phyloP scores from a whole-genome alignment of 352 stramenopile species.

The Phytophthora litchii region DNA sequence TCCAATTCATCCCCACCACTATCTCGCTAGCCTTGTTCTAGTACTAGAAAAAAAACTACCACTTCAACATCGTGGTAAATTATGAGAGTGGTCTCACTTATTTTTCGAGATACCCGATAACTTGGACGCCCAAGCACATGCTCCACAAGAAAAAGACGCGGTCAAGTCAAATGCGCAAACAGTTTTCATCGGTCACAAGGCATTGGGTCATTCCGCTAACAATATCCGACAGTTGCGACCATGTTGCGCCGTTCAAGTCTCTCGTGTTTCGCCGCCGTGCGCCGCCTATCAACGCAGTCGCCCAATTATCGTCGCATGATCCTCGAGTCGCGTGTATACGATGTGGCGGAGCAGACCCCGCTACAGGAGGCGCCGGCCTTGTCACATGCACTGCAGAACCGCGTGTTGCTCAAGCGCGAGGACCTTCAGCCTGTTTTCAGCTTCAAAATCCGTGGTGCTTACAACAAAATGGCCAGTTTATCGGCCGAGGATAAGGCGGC shows the following conservation, averaged over 20 bases:
- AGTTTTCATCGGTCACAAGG: background rate
- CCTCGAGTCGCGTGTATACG: slow-evolving; percentile 86
- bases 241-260: slow-evolving; percentile 30
- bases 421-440: slow-evolving; percentile 98
- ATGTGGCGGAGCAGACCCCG: slow-evolving; percentile 85
- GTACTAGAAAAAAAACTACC: too few species aligned
- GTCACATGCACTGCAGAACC: slow-evolving; percentile 78
- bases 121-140: background rate
- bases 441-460: slow-evolving; percentile 99
- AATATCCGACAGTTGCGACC: background rate
- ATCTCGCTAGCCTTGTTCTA: slow-evolving; percentile 4
- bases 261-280: slow-evolving; percentile 16
- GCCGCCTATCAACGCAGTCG: slow-evolving; percentile 21
- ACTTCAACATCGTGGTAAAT: slow-evolving; percentile 5
- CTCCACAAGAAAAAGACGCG: slow-evolving; percentile 31
- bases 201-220: slow-evolving; percentile 7
- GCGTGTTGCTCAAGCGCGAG: slow-evolving; percentile 94
- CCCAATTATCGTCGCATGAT: slow-evolving; percentile 88
- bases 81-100: slow-evolving; percentile 5
- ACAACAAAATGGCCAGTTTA: slow-evolving; percentile 98
- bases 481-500: slow-evolving; percentile 65
- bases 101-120: slow-evolving; percentile 8
- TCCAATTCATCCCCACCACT: slow-evolving; percentile 14
- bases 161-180: slow-evolving; percentile 32
- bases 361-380: slow-evolving; percentile 73